These are phyloP conservation scores for Nicotiana tabacum DNA, from an alignment of 257 asterid species.

Conservation along the genomic window DNA sequence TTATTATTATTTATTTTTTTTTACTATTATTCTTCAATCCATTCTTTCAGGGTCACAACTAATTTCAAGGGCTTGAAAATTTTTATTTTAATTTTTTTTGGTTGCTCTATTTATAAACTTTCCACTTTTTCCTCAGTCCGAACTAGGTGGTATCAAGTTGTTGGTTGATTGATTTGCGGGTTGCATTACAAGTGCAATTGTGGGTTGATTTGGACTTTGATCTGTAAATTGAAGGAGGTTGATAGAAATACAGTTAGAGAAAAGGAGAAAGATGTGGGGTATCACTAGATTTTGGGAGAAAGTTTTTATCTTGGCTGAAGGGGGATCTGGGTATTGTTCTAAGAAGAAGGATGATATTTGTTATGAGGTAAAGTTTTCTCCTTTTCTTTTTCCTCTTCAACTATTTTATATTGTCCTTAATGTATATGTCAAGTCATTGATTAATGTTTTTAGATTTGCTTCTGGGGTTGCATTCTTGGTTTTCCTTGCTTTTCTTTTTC, in stretches of 20 bases:
- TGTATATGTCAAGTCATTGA: not conserved
- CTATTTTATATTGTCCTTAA: not conserved
- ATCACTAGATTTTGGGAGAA: conserved; percentile 59
- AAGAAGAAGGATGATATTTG: conserved; percentile 68
- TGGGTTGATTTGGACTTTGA: conserved; percentile 22
- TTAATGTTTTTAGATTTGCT: not conserved
- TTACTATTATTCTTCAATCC: not conserved
- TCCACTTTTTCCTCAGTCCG: not conserved
- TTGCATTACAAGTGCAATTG: conserved; percentile 13
- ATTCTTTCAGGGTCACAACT: conserved; percentile 2
- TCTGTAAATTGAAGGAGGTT: conserved; percentile 1
- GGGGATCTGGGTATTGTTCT: conserved; percentile 75
- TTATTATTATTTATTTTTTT: not conserved
- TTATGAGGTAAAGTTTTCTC: conserved; percentile 36
- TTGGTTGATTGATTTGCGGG: not conserved
- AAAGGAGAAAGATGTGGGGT: conserved; percentile 44
- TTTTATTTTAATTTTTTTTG: not conserved
- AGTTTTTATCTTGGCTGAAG: conserved; percentile 56
- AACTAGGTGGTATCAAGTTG: not conserved
- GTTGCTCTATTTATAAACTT: not conserved
- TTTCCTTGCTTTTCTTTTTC: not conserved
- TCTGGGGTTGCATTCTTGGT: not conserved
- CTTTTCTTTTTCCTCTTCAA: not conserved
- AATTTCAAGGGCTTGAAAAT: not conserved
- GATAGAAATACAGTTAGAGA: conserved; percentile 2